These are phyloP conservation scores for Cladosporium sp. DNA, from an alignment of 2,329 filamentous ascomycete species.

Conservation along the genomic window DNA sequence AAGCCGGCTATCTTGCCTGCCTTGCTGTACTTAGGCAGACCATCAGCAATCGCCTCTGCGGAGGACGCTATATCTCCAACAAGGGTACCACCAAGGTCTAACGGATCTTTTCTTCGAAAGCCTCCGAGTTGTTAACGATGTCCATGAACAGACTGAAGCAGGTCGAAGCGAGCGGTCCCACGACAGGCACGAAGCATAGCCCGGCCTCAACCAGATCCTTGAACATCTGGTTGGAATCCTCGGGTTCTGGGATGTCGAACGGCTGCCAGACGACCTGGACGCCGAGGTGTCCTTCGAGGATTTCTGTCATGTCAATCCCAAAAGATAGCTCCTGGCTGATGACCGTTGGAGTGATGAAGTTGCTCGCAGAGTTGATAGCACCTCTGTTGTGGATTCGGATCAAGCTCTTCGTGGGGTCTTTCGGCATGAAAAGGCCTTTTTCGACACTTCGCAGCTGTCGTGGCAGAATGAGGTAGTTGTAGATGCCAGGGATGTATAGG, in stretches of 20 bases:
- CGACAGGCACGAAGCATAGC: neutral
- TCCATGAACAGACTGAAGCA: neutral
- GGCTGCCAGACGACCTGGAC: constrained; percentile 1
- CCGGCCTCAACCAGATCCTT: neutral
- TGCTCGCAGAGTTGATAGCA: neutral
- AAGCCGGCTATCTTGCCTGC: neutral
- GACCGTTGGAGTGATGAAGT: neutral
- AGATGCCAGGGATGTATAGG: neutral
- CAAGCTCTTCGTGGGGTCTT: neutral
- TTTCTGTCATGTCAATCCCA: neutral
- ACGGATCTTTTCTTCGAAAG: neutral
- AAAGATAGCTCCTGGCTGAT: neutral
- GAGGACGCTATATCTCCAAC: neutral
- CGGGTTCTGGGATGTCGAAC: neutral
- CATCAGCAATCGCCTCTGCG: neutral
- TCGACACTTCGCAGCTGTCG: neutral
- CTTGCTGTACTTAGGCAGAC: neutral
- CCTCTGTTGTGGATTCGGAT: neutral
- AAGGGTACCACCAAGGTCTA: neutral
- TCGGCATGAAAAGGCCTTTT: neutral
- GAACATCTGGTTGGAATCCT: neutral
- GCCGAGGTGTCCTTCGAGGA: neutral
- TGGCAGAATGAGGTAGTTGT: neutral
- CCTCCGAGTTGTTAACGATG: neutral
- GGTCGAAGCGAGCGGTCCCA: neutral